Percentiles rank a stretch among this genome's conserved stretches.
phyloP scores from a whole-genome alignment of 148 eudicot species.

The Arbutus unedo region DNA sequence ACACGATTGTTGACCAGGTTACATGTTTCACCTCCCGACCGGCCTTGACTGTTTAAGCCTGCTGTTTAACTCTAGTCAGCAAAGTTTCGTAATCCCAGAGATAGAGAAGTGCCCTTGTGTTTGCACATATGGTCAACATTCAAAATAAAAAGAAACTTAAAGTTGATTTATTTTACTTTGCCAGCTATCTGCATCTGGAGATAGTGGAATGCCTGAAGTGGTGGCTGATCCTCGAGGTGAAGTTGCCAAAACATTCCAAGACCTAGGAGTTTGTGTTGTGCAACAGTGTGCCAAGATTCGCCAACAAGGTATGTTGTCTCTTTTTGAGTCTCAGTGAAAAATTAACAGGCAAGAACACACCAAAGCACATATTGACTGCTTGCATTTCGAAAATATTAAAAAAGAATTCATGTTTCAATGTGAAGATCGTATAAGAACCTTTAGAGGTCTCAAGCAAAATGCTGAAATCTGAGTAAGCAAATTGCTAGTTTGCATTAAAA shows the following conservation, averaged over 20 bases:
- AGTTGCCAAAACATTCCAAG: slow-evolving; percentile 80
- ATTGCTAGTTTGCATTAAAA: background rate
- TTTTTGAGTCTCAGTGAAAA: background rate
- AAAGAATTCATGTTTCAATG: background rate
- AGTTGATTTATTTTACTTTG: slow-evolving; percentile 18
- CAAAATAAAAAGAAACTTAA: background rate
- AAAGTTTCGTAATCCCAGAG: background rate
- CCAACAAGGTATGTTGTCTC: slow-evolving; percentile 69
- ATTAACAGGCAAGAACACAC: background rate
- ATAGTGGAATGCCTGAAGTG: slow-evolving; percentile 92
- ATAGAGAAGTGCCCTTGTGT: background rate
- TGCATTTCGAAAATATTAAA: background rate
- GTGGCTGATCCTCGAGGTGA: slow-evolving; percentile 94
- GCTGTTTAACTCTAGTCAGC: background rate
- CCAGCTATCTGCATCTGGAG: slow-evolving; percentile 96
- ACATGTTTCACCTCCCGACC: slow-evolving; percentile 2
- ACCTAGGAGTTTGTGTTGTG: slow-evolving; percentile 94
- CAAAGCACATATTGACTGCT: background rate
- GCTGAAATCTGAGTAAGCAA: background rate
- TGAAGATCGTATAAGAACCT: background rate
- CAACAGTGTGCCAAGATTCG: slow-evolving; percentile 98
- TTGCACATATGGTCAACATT: background rate
- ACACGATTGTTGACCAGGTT: background rate
- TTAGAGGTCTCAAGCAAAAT: background rate
- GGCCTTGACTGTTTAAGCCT: background rate